A percentile compares a stretch with the other conserved stretches of the same genome.
Conservation (phyloP, 2,329 filamentous ascomycete species). For the Claviceps monticola region DNA sequence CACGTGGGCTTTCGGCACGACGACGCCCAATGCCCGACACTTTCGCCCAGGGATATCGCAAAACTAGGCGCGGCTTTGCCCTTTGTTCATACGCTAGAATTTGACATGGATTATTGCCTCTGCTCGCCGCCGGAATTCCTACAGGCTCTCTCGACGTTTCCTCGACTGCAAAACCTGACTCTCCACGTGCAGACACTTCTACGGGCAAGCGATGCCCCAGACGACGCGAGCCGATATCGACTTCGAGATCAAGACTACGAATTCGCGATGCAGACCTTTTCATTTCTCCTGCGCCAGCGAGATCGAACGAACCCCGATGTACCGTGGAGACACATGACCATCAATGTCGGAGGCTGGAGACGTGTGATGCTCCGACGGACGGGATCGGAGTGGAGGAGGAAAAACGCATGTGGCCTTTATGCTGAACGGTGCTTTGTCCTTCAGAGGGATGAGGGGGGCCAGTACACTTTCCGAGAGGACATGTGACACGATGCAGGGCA, state of each 20-base stretch:
- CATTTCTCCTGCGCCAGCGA: conserved; percentile 18
- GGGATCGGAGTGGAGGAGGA: conserved; percentile 25
- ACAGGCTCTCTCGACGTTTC: conserved; percentile 24
- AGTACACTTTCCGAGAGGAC: conserved; percentile 14
- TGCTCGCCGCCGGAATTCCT: conserved; percentile 25
- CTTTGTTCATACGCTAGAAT: conserved; percentile 26
- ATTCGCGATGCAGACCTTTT: conserved; percentile 20
- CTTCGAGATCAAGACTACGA: conserved; percentile 27
- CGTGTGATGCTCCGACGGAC: conserved; percentile 29
- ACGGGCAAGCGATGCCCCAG: conserved; percentile 15
- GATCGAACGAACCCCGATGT: conserved; percentile 6
- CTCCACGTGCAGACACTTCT: conserved; percentile 32
- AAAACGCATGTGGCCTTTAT: conserved; percentile 27
- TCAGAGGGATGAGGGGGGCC: conserved; percentile 14
- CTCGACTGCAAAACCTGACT: conserved; percentile 24
- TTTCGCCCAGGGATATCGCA: conserved; percentile 20
- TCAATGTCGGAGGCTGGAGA: conserved; percentile 35
- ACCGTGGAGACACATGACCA: conserved; percentile 26
- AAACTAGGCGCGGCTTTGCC: conserved; percentile 19
- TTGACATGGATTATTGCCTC: conserved; percentile 30
- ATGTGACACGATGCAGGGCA: conserved; percentile 14
- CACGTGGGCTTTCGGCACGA: not conserved
- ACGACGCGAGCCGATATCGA: conserved; percentile 16
- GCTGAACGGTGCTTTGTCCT: conserved; percentile 34
- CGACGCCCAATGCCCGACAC: conserved; percentile 12